Evolutionary conservation across 2,329 filamentous ascomycete genomes (phyloP), one percentile per base, ranked within the genome.

Genomic region (Elsinoe perseae): DNA sequence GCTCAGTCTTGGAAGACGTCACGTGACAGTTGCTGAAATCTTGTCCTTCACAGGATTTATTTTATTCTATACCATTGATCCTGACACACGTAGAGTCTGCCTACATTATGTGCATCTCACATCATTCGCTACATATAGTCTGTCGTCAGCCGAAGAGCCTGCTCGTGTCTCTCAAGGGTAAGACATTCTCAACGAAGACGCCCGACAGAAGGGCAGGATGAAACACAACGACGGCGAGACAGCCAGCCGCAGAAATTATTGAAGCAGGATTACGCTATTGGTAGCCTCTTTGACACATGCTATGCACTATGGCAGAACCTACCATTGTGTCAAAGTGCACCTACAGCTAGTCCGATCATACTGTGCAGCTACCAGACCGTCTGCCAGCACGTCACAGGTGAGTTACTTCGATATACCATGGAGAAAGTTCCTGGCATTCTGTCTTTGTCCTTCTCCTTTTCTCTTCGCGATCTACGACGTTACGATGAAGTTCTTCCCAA

Each of bases 151-250:
- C n/a, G n/a, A n/a, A n/a, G n/a, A n/a, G n/a, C 32, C n/a, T 36
- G 32, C 12, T 36, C 32, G 12, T 23, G 40, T 44, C 20, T 21
- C 40, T 44, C 23, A 12, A 8, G 20, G n/a, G 20, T 27, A 21
- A 44, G 40, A 44, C 40, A 44, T 27, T 7, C 20, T 36, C 5
- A 27, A 8, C 40, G 20, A 4, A 38, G 40, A 25, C 14, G 9
- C 25, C 40, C 20, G 12, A 44, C 20, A 44, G 40, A n/a, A n/a
- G 3, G 40, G 20, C 40, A 44, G 20, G 40, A 21, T 44, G 40
- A 44, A 44, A 44, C 40, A 12, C 40, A 44, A 44, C 40, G 40
- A n/a, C n/a, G n/a, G n/a, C n/a, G n/a, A n/a, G n/a, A n/a, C n/a
- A n/a, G n/a, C n/a, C n/a, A n/a, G n/a, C n/a, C n/a, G n/a, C n/a